Conservation (phyloP, 106 monocot genomes). For the Dioscorea alata region DNA sequence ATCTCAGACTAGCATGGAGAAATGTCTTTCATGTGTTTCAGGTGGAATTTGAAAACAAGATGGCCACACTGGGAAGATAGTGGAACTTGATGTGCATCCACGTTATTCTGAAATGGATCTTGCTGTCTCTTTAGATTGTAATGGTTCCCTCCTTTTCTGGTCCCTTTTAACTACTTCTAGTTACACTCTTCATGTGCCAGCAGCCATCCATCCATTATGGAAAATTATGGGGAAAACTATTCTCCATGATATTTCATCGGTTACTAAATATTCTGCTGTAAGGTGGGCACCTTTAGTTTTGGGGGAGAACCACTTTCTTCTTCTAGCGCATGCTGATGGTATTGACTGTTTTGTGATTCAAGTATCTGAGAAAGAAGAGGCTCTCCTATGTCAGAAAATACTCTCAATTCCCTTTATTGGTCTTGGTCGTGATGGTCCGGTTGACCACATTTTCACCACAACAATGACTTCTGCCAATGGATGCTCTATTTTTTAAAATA, state of each 20-base stretch:
- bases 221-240: constrained; percentile 53
- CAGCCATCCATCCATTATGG: constrained; percentile 33
- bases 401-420: constrained; percentile 52
- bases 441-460: constrained; percentile 50
- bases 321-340: constrained; percentile 60
- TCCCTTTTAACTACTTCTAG: constrained; percentile 48
- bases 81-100: constrained; percentile 64
- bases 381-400: constrained; percentile 44
- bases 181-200: constrained; percentile 30
- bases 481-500: constrained; percentile 22
- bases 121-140: constrained; percentile 79
- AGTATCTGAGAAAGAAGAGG: constrained; percentile 21
- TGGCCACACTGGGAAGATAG: constrained; percentile 66
- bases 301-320: constrained; percentile 55
- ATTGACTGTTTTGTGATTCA: constrained; percentile 69
- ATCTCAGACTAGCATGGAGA: constrained; percentile 19
- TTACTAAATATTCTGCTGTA: constrained; percentile 49
- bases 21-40: constrained; percentile 29
- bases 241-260: constrained; percentile 21
- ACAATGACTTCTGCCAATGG: constrained; percentile 36
- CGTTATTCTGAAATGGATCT: constrained; percentile 46
- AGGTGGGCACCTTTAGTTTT: constrained; percentile 70
- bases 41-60: constrained; percentile 33
- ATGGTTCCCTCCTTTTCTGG: constrained; percentile 77
- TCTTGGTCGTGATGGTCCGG: constrained; percentile 15